Base-by-base conservation (phyloP, 2,329 filamentous ascomycete genomes). In the Eurotiales sp. region DNA sequence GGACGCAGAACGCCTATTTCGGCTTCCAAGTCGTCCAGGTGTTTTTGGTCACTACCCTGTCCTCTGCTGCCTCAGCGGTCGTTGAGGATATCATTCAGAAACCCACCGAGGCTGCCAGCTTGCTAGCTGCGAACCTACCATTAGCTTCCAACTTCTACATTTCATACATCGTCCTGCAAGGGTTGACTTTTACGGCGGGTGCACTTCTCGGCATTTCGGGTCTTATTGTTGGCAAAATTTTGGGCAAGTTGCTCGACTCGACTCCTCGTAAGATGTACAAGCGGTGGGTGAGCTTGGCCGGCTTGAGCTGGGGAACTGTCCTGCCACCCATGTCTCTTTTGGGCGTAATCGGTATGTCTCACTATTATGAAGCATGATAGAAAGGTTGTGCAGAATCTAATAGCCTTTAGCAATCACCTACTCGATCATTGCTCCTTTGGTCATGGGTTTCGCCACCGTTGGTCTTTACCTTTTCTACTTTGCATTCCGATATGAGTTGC, bases 71-170 rank as follows among this genome's bases (percentile, higher is more conserved):
- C 8, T 83, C 89, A 3, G 80, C 85, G 6, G 83, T 88, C 0
- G 77, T 84, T 1, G 72, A 79, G 21, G 61, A 82, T 17, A 84
- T 95, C 43, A 74, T 84, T 12, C 34, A 83, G 0, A 60, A 89
- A 3, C 90, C 90, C 0, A 66, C 73, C 2, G 71, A 72, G 0
- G 80, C 83, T 6, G 82, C 89, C 0, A 71, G 66, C 0, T 71
- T 95, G 34, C 77, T 96, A 3, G 86, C 90, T 0, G 63, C 77
- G 14, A 86, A 88, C 53, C 77, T 99, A 5, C 93, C 93, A 15
- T 85, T 82, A 51, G 85, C 90, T 0, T 91, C 90, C 55, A 97
- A 95, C 72, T 95, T 97, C 65, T 99, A 96, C 70, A 85, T 97
- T 17, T 89, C 87, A 0, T 99, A 97, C 72, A 95, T 99, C 58